Conservation (phyloP, 495 filamentous ascomycete genomes). For the Lophiotrema nucula region DNA sequence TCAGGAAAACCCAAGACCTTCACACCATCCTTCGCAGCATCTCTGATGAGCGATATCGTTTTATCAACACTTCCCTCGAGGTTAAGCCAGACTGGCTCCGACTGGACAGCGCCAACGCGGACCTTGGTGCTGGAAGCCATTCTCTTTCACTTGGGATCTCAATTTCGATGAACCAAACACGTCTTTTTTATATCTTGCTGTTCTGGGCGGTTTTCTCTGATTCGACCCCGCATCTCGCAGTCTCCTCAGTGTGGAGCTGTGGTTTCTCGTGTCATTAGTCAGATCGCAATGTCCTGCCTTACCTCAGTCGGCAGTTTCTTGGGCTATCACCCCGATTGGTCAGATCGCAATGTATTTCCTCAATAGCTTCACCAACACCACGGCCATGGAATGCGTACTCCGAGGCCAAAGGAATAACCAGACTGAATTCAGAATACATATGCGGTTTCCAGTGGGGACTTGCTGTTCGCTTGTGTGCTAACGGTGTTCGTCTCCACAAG, state of each 20-base stretch:
- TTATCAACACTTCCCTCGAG: slow-evolving; percentile 40
- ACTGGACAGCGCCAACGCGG: slow-evolving; percentile 14
- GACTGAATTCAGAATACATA: too few species aligned
- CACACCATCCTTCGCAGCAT: slow-evolving; percentile 35
- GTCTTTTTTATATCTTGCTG: background rate
- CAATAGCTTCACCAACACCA: background rate
- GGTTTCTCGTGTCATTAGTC: background rate
- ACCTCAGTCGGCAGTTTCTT: background rate
- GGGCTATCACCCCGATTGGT: background rate
- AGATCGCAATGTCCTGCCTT: background rate
- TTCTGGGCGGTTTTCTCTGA: background rate
- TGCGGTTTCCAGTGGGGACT: too few species aligned
- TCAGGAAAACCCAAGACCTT: slow-evolving; percentile 44
- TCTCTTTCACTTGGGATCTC: background rate
- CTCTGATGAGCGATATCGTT: slow-evolving; percentile 35
- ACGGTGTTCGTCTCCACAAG: background rate
- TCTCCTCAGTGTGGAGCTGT: background rate
- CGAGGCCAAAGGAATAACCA: too few species aligned
- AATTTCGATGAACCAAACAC: background rate
- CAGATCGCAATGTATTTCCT: slow-evolving; percentile 9
- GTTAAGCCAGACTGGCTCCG: slow-evolving; percentile 34
- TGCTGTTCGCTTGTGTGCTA: background rate
- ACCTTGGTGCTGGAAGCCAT: slow-evolving; percentile 3
- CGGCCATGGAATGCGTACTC: background rate
- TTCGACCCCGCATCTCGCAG: background rate